Evolutionary conservation across 345 rosid genomes (phyloP).

Genomic region (Dipteronia dyeriana): DNA sequence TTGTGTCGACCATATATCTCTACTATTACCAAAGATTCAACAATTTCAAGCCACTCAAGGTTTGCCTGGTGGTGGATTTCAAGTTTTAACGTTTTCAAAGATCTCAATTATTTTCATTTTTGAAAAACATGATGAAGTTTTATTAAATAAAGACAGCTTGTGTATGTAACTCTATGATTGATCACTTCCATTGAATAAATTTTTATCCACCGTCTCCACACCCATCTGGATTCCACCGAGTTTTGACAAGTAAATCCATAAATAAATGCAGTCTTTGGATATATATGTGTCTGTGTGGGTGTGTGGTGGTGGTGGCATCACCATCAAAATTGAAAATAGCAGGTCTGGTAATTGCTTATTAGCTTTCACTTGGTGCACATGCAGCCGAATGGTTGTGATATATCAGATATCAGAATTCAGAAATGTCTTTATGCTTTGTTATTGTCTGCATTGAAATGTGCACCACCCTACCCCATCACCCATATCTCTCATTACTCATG

Average conservation of each 20-base stretch:
- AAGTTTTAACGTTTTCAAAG: background rate
- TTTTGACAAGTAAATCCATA: background rate
- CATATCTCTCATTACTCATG: background rate
- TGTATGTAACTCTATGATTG: background rate
- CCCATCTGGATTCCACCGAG: background rate
- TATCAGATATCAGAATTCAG: background rate
- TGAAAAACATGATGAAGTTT: background rate
- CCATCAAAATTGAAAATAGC: background rate
- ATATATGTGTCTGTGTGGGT: background rate
- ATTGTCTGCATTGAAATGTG: background rate
- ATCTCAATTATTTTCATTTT: background rate
- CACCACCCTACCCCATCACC: background rate
- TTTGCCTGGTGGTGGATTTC: background rate
- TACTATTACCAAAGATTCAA: background rate
- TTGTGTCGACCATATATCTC: background rate
- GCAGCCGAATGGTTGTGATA: background rate
- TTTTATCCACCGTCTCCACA: background rate
- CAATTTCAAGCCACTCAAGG: background rate
- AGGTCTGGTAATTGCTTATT: background rate
- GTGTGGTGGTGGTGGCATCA: background rate
- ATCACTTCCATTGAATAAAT: no score
- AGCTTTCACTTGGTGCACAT: background rate
- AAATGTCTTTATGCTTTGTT: background rate
- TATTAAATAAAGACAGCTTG: no score
- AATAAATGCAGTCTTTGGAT: background rate